Conservation (phyloP, 768 basidiomycete genomes). For the Amanita phalloides region DNA sequence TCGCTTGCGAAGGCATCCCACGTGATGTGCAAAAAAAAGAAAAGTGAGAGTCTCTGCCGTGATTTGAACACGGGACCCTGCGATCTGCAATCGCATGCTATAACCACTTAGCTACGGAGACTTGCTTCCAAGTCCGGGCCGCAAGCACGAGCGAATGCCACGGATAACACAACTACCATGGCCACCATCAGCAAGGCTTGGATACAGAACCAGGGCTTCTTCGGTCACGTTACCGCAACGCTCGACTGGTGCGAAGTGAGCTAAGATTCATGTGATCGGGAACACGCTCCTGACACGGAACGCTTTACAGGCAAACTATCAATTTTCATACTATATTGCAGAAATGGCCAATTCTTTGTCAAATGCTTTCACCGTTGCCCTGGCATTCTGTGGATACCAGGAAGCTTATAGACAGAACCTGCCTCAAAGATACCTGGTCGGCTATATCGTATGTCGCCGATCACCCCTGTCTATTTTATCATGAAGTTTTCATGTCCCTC, state of each 20-base stretch:
- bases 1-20: not conserved
- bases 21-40: not conserved
- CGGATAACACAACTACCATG: constrained; percentile 12
- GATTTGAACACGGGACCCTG: constrained; percentile 7
- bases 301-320: constrained; percentile 46
- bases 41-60: not conserved
- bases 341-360: constrained; percentile 71
- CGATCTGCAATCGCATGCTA: constrained; percentile 5
- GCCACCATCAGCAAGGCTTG: constrained; percentile 21
- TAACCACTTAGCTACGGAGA: constrained; percentile 7
- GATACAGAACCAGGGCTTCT: constrained; percentile 31
- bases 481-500: not conserved
- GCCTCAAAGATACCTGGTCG: constrained; percentile 30
- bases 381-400: constrained; percentile 41
- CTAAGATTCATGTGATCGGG: not conserved
- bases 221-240: constrained; percentile 60
- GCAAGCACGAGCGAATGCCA: not conserved
- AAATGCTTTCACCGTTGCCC: constrained; percentile 47
- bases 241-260: constrained; percentile 67
- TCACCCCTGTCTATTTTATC: not conserved
- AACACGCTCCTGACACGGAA: not conserved
- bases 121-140: too few species aligned
- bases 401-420: constrained; percentile 21
- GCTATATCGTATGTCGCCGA: constrained; percentile 25
- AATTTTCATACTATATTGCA: constrained; percentile 67